Evolutionary conservation across 768 basidiomycete genomes (phyloP).

Genomic region (Tylopilus sp.): DNA sequence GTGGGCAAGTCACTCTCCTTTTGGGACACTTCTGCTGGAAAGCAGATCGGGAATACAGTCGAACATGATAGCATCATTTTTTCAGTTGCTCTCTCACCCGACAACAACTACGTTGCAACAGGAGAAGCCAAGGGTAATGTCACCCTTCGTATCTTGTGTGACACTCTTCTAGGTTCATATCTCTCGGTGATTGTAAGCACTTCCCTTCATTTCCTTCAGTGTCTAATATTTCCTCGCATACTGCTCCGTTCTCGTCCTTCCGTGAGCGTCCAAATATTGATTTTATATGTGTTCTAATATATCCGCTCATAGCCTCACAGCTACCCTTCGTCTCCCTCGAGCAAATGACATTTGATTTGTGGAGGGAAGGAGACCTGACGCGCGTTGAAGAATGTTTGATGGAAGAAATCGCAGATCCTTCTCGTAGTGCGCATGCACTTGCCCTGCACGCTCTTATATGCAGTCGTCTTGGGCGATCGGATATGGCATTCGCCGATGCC

Average conservation of each 20-base stretch:
- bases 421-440: neutral
- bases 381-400: neutral
- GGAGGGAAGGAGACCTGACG: neutral
- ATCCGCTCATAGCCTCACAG: neutral
- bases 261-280: neutral
- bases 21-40: neutral
- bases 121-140: neutral
- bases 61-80: neutral
- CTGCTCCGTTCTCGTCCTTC: too few relatives aligned
- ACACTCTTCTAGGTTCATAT: neutral
- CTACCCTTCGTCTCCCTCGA: conserved; percentile 1
- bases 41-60: neutral
- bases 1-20: neutral
- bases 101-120: neutral
- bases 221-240: neutral
- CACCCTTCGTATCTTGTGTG: neutral
- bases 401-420: neutral
- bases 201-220: neutral
- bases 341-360: neutral
- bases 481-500: conserved; percentile 3
- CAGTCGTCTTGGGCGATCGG: neutral
- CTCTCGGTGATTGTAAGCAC: neutral
- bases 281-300: too few relatives aligned
- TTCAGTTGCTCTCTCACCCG: neutral
- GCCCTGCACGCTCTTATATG: conserved; percentile 1